Evolutionary conservation across 305 asterid genomes (phyloP), one percentile per base, ranked within the genome.

Genomic region (Fraxinus latifolia): DNA sequence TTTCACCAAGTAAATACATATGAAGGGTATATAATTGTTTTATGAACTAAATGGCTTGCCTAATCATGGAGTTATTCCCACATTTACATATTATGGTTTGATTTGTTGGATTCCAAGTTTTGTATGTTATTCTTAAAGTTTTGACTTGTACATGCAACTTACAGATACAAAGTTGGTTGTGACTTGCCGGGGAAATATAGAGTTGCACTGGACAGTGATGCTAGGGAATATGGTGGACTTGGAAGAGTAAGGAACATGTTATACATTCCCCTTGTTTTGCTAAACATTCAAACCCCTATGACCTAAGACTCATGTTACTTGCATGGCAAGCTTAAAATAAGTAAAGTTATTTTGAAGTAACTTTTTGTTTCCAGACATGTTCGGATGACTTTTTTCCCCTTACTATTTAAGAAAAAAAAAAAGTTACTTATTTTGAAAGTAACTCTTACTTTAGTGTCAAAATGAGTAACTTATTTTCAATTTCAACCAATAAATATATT

Each of bases 151-250:
- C 65, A 6, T 76, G 83, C 83, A 47, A 68, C 83, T 55, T 79
- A 72, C 95, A 94, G 99, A 92, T 96, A 96, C 79, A 94, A 96
- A 91, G 91, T 96, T 77, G 98, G 99, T 50, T 96, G 98, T 12
- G 98, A 96, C 88, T 84, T 92, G 88, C 99, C 99, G 11, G 98
- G 98, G 80, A 96, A 91, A 89, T 96, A 94, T 80, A 88, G 90
- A 88, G 97, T 96, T 77, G 98, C 94, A 55, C 89, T 96, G 89
- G 97, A 96, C 82, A 90, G 98, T 73, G 98, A 96, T 91, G 94
- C 98, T 80, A 85, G 87, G 95, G 98, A 91, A 47, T 94, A 92
- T 81, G 98, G 99, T 82, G 99, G 99, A 75, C 94, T 53, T 84
- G 98, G 98, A 88, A 90, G 99, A 86, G 99, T 96, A 90, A 93